Percentiles rank a stretch among this genome's conserved stretches.
These are phyloP conservation scores for Dacryopinax spathularia DNA, from an alignment of 768 basidiomycete species.

Conservation along the genomic window DNA sequence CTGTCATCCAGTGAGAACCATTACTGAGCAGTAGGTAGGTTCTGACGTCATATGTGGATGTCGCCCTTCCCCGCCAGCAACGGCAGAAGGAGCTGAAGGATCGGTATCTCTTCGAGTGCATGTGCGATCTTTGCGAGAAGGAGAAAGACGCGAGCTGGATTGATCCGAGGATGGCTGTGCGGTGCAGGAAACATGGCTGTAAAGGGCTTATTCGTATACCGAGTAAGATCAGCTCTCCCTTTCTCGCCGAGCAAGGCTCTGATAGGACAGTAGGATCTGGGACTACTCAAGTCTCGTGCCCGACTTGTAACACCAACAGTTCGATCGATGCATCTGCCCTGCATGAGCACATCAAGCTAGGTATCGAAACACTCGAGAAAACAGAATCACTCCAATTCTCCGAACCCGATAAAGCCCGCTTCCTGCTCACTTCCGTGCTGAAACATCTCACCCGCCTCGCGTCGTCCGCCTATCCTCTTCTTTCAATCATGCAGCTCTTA, in stretches of 20 bases:
- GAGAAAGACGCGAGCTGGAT: constrained; percentile 15
- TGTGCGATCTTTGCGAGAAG: constrained; percentile 43
- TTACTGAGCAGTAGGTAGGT: constrained; percentile 34
- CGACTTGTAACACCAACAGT: neutral
- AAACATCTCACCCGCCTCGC: constrained; percentile 48
- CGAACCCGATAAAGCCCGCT: constrained; percentile 40
- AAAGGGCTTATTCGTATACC: neutral
- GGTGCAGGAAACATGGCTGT: constrained; percentile 29
- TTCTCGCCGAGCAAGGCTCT: neutral
- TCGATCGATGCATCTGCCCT: constrained; percentile 30
- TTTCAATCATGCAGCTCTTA: constrained; percentile 58
- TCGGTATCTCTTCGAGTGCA: constrained; percentile 68
- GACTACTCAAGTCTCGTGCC: neutral
- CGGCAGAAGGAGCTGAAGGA: constrained; percentile 47
- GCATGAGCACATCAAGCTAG: constrained; percentile 50
- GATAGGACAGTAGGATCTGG: neutral
- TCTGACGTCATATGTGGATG: constrained; percentile 71
- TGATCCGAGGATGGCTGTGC: constrained; percentile 56
- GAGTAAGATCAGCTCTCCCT: neutral
- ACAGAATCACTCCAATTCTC: constrained; percentile 44
- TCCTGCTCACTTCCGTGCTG: constrained; percentile 51
- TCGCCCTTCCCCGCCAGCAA: constrained; percentile 45
- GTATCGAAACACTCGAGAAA: constrained; percentile 61
- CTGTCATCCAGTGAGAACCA: neutral
- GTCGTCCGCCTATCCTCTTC: constrained; percentile 60